Conservation (phyloP, 805 yeast species). For the Cyberlindnera xishuangbannaensis region DNA sequence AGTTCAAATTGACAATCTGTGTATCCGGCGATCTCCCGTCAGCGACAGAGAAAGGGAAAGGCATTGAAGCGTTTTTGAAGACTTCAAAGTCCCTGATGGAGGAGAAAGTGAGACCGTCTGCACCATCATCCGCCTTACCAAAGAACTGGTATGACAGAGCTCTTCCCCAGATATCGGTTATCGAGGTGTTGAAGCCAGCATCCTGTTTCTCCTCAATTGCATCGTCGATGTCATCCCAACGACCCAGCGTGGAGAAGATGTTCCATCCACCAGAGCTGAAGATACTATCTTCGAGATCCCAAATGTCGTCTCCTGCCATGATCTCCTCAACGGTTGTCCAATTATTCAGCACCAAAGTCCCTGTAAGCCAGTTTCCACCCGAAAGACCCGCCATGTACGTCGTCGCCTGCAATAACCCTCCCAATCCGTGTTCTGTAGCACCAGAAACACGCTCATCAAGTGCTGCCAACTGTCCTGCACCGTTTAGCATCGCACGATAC, state of each 20-base stretch:
- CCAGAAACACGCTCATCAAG: constrained; percentile 63
- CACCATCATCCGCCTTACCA: constrained; percentile 8
- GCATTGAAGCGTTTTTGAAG: constrained; percentile 59
- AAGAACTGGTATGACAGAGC: constrained; percentile 28
- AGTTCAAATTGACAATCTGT: constrained; percentile 49
- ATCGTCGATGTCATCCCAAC: constrained; percentile 48
- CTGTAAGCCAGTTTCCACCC: constrained; percentile 80
- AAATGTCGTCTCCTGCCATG: constrained; percentile 8
- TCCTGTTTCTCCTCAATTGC: constrained; percentile 45
- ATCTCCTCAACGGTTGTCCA: constrained; percentile 16
- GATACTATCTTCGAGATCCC: constrained; percentile 40
- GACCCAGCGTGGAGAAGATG: constrained; percentile 42
- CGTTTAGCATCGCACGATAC: constrained; percentile 79
- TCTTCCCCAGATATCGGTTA: constrained; percentile 81
- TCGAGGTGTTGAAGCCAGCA: constrained; percentile 64
- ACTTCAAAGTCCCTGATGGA: constrained; percentile 55
- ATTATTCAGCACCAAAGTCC: constrained; percentile 61
- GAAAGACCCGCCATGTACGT: constrained; percentile 72
- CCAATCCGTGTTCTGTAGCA: constrained; percentile 50
- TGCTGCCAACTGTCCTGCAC: constrained; percentile 79
- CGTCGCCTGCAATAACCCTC: constrained; percentile 65
- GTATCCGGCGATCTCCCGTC: constrained; percentile 66
- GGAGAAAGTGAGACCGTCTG: constrained; percentile 58
- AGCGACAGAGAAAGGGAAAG: constrained; percentile 62
- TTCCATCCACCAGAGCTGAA: constrained; percentile 59